Conservation (phyloP, 1,139 yeast genomes). For the Candida buenavistaensis region DNA sequence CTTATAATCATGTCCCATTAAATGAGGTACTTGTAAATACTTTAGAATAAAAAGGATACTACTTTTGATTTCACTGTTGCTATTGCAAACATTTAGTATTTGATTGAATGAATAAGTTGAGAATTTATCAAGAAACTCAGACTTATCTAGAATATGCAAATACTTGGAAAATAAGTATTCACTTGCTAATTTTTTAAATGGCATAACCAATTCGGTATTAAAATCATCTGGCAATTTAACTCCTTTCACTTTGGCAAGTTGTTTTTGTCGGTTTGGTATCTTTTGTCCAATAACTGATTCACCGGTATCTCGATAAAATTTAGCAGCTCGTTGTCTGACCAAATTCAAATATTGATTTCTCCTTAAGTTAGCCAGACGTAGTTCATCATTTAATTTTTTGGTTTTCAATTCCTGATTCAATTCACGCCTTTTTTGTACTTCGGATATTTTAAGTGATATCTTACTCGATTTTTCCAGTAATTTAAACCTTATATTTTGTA, state of each 20-base stretch:
- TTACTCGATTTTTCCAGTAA: slow-evolving; percentile 16
- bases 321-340: slow-evolving; percentile 17
- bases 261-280: too few relatives aligned
- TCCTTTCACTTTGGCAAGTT: background rate
- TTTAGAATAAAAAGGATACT: slow-evolving; percentile 14
- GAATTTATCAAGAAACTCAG: slow-evolving; percentile 13
- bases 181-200: slow-evolving; percentile 4
- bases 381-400: slow-evolving; percentile 13
- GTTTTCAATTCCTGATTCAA: slow-evolving; percentile 10
- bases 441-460: slow-evolving; percentile 16
- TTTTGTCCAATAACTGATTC: too few relatives aligned
- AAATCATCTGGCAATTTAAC: background rate
- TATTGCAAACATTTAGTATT: slow-evolving; percentile 12
- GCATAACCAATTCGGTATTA: background rate
- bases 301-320: slow-evolving; percentile 8
- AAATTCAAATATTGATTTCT: slow-evolving; percentile 18
- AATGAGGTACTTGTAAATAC: slow-evolving; percentile 15
- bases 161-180: slow-evolving; percentile 10
- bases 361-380: slow-evolving; percentile 19
- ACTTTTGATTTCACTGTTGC: slow-evolving; percentile 10
- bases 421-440: slow-evolving; percentile 15
- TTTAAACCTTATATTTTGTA: slow-evolving; percentile 10
- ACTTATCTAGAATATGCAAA: slow-evolving; percentile 6
- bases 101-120: slow-evolving; percentile 13
- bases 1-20: slow-evolving; percentile 13